These are phyloP conservation scores for Helicostylum pulchrum DNA, from an alignment of 192 early-diverging fungal species.

Conservation along the genomic window DNA sequence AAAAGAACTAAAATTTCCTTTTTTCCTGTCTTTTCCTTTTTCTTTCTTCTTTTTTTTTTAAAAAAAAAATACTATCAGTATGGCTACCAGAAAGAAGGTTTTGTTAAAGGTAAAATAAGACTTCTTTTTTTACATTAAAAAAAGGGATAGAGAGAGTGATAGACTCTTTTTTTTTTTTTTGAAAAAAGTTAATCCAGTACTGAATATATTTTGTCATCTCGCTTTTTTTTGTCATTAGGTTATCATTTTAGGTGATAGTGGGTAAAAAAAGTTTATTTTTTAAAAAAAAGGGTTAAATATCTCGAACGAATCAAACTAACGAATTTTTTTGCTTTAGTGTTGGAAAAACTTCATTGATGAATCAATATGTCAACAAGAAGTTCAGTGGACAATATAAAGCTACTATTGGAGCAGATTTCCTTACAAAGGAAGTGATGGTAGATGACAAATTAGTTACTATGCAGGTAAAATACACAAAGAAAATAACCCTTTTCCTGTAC, in stretches of 20 bases:
- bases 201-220: not conserved
- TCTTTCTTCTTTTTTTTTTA: not conserved
- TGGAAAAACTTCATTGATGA: conserved; percentile 98
- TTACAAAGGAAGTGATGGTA: conserved; percentile 95
- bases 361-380: conserved; percentile 98
- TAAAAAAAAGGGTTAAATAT: not conserved
- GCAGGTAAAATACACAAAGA: conserved; percentile 59
- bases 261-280: conserved; percentile 47
- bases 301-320: conserved; percentile 1
- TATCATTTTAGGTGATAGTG: conserved; percentile 83
- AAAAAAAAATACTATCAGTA: not conserved
- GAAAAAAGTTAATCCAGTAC: too few species aligned
- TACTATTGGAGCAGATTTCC: conserved; percentile 94
- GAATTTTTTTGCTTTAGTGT: conserved; percentile 51
- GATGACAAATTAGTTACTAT: conserved; percentile 94
- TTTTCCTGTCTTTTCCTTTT: not conserved
- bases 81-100: conserved; percentile 22
- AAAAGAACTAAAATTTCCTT: not conserved
- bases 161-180: not conserved
- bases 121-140: not conserved
- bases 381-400: conserved; percentile 99
- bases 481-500: too few species aligned
- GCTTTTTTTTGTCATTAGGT: conserved; percentile 43
- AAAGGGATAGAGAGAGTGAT: too few species aligned
- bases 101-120: conserved; percentile 33